Percentiles rank a stretch among this genome's conserved stretches.
Evolutionary conservation across 1,139 yeast genomes (phyloP).

Genomic region (Pichia sp.): DNA sequence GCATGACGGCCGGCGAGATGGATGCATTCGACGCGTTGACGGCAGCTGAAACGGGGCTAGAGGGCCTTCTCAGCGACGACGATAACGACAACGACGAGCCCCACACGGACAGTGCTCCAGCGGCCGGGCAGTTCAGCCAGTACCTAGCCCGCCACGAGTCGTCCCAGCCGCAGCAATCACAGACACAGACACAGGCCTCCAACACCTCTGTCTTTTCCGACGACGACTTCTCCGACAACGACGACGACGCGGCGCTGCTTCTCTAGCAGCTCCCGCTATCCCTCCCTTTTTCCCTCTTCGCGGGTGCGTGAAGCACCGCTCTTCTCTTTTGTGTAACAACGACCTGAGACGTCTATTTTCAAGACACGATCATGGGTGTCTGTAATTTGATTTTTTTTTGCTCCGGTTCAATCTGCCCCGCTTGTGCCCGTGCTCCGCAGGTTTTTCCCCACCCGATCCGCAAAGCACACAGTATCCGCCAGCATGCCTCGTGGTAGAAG

Average conservation of each 20-base stretch:
- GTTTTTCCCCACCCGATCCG: background rate
- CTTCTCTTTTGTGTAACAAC: background rate
- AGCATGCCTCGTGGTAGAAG: slow-evolving; percentile 6
- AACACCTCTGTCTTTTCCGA: slow-evolving; percentile 3
- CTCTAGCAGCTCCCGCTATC: background rate
- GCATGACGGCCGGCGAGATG: slow-evolving; percentile 1
- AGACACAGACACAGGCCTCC: background rate
- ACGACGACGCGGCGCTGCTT: slow-evolving; percentile 10
- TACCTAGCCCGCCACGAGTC: slow-evolving; percentile 6
- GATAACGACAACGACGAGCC: slow-evolving; percentile 5
- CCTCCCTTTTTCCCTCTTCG: background rate
- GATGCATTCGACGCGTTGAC: slow-evolving; percentile 9
- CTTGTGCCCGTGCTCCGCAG: background rate
- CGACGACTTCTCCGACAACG: slow-evolving; percentile 23
- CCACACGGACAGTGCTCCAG: background rate
- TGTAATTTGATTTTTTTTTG: background rate
- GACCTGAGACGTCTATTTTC: background rate
- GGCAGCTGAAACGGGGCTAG: slow-evolving; percentile 8
- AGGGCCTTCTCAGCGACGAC: slow-evolving; percentile 15
- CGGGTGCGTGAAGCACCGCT: too few species aligned
- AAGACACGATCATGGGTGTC: background rate
- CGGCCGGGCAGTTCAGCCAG: slow-evolving; percentile 7
- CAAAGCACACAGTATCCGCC: background rate
- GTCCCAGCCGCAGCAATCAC: background rate
- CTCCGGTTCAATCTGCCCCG: background rate